A percentile compares a stretch with the other conserved stretches of the same genome.
phyloP scores from a whole-genome alignment of 345 rosid species.

The Garcia nutans region DNA sequence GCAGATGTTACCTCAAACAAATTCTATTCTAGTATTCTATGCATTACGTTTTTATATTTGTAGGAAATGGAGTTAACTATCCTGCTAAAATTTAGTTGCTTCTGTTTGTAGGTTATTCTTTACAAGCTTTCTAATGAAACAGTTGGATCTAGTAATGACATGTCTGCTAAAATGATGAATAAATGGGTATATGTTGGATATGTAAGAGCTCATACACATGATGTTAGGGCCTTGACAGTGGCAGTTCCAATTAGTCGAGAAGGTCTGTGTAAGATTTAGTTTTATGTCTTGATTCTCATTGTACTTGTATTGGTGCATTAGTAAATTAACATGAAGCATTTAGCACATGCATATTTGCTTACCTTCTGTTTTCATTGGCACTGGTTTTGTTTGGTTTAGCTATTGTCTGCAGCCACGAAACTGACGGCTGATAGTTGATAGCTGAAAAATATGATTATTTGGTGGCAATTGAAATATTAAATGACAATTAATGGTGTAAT shows the following conservation, averaged over 20 bases:
- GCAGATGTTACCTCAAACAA: background rate
- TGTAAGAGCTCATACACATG: conserved; percentile 90
- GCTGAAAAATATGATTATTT: no score
- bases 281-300: conserved; percentile 3
- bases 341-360: background rate
- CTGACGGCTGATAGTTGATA: no score
- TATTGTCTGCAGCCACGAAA: no score
- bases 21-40: background rate
- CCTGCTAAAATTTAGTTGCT: conserved; percentile 17
- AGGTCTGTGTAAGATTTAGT: conserved; percentile 48
- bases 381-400: background rate
- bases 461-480: no score
- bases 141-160: conserved; percentile 34
- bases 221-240: conserved; percentile 82
- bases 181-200: conserved; percentile 83
- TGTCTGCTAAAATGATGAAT: conserved; percentile 43
- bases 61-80: background rate
- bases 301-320: background rate
- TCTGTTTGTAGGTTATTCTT: conserved; percentile 60
- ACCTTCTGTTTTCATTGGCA: background rate
- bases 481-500: no score
- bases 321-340: background rate
- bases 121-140: conserved; percentile 60
- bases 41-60: background rate
- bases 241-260: conserved; percentile 78